Percentiles rank a stretch among this genome's conserved stretches.
phyloP scores from a whole-genome alignment of 2,329 filamentous ascomycete species.

The Cercospora sp. region DNA sequence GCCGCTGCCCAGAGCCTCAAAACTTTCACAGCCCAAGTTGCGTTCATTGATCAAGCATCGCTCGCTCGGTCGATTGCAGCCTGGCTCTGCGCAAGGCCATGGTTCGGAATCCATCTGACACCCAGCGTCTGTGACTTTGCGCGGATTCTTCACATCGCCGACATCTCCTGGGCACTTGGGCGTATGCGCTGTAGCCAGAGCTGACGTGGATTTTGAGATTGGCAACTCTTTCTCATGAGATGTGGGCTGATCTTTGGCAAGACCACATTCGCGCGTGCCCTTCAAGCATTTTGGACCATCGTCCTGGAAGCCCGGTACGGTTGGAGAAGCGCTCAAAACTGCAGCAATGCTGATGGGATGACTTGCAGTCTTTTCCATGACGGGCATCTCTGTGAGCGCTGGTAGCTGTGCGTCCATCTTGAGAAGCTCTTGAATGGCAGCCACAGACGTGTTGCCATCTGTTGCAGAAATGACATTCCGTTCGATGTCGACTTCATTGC shows the following conservation, averaged over 20 bases:
- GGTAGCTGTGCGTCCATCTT: neutral
- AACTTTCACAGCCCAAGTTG: neutral
- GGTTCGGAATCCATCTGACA: constrained; percentile 2
- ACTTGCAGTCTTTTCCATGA: neutral
- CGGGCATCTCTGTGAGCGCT: neutral
- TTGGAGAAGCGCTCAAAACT: neutral
- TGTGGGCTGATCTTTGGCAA: neutral
- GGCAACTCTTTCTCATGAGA: neutral
- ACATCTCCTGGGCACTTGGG: neutral
- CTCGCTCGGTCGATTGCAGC: constrained; percentile 1
- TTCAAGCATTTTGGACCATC: neutral
- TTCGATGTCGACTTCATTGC: neutral
- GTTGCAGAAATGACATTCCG: neutral
- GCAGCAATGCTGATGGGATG: neutral
- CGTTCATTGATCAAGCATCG: neutral
- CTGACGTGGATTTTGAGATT: neutral
- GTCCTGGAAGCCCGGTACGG: neutral
- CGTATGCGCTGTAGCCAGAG: neutral
- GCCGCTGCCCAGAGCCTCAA: neutral
- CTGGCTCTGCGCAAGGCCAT: constrained; percentile 3
- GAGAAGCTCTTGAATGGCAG: neutral
- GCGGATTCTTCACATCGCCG: neutral
- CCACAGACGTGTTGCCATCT: neutral
- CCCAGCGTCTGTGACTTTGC: neutral
- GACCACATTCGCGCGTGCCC: neutral